Percentiles rank a stretch among this genome's conserved stretches.
phyloP scores from a whole-genome alignment of 1,139 yeast species.

The Kurtzmaniella quercitrusa region DNA sequence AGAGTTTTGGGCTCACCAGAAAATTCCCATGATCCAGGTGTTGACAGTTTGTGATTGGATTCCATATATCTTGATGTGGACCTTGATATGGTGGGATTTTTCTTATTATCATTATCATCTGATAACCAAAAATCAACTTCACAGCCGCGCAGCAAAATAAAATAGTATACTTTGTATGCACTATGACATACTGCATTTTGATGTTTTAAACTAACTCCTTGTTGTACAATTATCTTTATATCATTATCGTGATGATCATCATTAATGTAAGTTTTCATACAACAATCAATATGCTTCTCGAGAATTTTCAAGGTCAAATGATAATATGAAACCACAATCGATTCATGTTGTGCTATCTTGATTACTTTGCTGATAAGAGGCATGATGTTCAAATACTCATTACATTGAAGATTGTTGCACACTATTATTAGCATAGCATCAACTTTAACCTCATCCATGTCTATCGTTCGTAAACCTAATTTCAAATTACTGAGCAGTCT shows the following conservation, averaged over 20 bases:
- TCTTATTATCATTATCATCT: slow-evolving; percentile 10
- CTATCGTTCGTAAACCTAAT: slow-evolving; percentile 9
- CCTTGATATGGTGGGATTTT: neutral
- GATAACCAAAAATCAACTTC: slow-evolving; percentile 20
- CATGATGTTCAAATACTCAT: slow-evolving; percentile 27
- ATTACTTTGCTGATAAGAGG: slow-evolving; percentile 36
- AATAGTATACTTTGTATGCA: slow-evolving; percentile 20
- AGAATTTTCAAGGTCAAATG: slow-evolving; percentile 23
- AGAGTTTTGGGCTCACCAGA: neutral
- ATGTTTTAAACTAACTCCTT: slow-evolving; percentile 27
- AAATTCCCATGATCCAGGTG: slow-evolving; percentile 1
- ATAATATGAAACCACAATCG: slow-evolving; percentile 22
- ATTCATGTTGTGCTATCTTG: slow-evolving; percentile 16
- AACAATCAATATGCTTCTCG: slow-evolving; percentile 28
- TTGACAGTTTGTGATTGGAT: neutral
- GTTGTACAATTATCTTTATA: slow-evolving; percentile 28
- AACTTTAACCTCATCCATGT: slow-evolving; percentile 14
- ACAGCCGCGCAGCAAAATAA: slow-evolving; percentile 13
- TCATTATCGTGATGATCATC: slow-evolving; percentile 16
- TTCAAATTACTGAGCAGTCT: slow-evolving; percentile 31
- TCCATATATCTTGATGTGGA: neutral
- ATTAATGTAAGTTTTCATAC: slow-evolving; percentile 29
- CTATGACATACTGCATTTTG: slow-evolving; percentile 16
- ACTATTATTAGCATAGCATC: slow-evolving; percentile 22
- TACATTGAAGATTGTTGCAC: slow-evolving; percentile 20